phyloP scores from a whole-genome alignment of 2,329 filamentous ascomycete genomes.

The Fusarium sacchari region DNA sequence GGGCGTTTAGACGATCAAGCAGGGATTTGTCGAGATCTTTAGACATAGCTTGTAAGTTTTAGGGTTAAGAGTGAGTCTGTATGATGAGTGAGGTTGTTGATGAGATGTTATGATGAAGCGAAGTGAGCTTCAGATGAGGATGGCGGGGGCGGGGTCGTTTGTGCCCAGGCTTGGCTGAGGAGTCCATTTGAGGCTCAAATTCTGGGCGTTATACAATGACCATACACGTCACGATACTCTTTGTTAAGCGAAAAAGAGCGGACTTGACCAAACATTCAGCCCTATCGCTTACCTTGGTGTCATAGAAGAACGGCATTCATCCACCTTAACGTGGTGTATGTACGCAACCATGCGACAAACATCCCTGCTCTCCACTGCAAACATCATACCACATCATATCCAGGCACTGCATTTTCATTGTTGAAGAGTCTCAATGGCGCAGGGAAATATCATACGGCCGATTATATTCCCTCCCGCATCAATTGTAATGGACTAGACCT shows the following conservation, averaged over 20 bases:
- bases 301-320: not conserved
- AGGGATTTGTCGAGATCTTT: slow-evolving; percentile 58
- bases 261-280: not conserved
- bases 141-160: slow-evolving; percentile 32
- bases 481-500: fast-evolving
- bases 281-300: not conserved
- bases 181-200: not conserved
- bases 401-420: not conserved
- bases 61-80: not conserved
- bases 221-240: not conserved
- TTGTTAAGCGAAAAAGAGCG: not conserved
- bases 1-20: slow-evolving; percentile 64
- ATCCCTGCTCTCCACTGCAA: not conserved
- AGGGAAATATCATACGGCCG: fast-evolving
- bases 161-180: slow-evolving; percentile 14
- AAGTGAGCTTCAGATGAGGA: slow-evolving; percentile 5
- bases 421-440: not conserved
- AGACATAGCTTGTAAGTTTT: slow-evolving; percentile 38
- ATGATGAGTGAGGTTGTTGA: not conserved
- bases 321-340: too few relatives aligned
- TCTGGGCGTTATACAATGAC: not conserved
- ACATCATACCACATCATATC: not conserved
- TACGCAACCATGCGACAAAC: not conserved
- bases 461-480: fast-evolving
- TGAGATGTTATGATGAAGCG: slow-evolving; percentile 10